Percentiles rank a stretch among this genome's conserved stretches.
These are phyloP conservation scores for Daldinia childiae DNA, from an alignment of 495 filamentous ascomycete genomes.

Conservation along the genomic window DNA sequence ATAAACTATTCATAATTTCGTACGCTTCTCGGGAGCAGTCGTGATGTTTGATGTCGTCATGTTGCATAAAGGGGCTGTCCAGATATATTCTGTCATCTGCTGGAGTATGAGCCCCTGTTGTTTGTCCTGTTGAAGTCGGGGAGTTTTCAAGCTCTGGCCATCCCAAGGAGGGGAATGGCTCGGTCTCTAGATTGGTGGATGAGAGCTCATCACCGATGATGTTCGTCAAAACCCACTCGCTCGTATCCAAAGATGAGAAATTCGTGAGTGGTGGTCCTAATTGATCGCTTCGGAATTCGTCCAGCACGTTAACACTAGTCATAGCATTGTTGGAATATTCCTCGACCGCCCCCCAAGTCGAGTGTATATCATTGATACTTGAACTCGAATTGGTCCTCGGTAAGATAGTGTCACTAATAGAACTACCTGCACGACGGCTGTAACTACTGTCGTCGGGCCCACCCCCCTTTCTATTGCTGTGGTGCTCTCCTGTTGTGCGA, in stretches of 20 bases:
- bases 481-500: not conserved
- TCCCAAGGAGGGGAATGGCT: not conserved
- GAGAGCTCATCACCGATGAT: not conserved
- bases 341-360: not conserved
- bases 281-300: not conserved
- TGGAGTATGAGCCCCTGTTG: not conserved
- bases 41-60: not conserved
- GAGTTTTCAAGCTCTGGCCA: conserved; percentile 3
- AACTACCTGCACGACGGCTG: not conserved
- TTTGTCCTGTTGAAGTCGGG: not conserved
- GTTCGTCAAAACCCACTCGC: not conserved
- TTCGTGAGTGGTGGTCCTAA: not conserved
- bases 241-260: conserved; percentile 1
- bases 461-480: not conserved
- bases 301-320: not conserved
- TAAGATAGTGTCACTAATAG: not conserved
- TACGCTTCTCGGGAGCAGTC: not conserved
- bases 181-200: not conserved
- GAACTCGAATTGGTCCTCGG: not conserved
- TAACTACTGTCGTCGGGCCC: not conserved
- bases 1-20: conserved; percentile 2
- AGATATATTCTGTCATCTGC: conserved; percentile 2
- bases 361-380: not conserved
- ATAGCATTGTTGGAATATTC: conserved; percentile 4
- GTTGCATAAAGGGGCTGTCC: not conserved